These are phyloP conservation scores for Hordeum vulgare DNA, from an alignment of 176 grass and related monocot species.

Conservation along the genomic window MorexV3_pseudomolecules_assembly NC_058524.1:34113836-34114335, in stretches of 20 bases:
- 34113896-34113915: background rate
- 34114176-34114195: background rate
- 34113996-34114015: conserved; percentile 31
- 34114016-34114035: conserved; percentile 23
- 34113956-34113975: background rate
- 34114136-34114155: conserved; percentile 33
- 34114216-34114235: too few relatives aligned
- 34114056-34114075: conserved; percentile 57
- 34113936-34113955: background rate
- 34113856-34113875: background rate
- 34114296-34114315: conserved; percentile 42
- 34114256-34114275: background rate
- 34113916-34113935: background rate
- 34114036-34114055: conserved; percentile 43
- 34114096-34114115: conserved; percentile 42
- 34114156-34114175: too few relatives aligned
- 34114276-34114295: background rate
- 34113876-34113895: background rate
- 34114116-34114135: conserved; percentile 43
- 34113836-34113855: background rate
- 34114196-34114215: too few relatives aligned
- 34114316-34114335: conserved; percentile 44
- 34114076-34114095: conserved; percentile 36
- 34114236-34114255: background rate
- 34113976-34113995: conserved; percentile 21